Conservation (phyloP, 31 red algal species). For the Endocladia muricata region DNA sequence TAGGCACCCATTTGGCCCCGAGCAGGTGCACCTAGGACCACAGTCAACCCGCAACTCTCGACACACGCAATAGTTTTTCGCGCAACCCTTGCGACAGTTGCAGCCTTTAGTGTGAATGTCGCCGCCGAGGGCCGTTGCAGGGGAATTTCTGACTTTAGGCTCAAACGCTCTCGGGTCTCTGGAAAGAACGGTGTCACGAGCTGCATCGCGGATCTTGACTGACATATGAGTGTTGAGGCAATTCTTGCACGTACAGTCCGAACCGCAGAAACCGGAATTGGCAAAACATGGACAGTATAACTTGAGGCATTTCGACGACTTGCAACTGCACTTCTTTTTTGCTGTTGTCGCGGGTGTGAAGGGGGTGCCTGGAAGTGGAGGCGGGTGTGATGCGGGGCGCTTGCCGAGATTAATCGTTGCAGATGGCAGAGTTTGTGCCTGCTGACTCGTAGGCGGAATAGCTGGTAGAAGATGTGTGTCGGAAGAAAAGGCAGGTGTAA, state of each 20-base stretch:
- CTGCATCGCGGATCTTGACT: slow-evolving; percentile 23
- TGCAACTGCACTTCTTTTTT: slow-evolving; percentile 52
- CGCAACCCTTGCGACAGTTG: slow-evolving; percentile 70
- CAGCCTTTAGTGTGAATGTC: slow-evolving; percentile 62
- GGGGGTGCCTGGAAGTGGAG: slow-evolving; percentile 11
- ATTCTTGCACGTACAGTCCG: slow-evolving; percentile 55
- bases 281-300: slow-evolving; percentile 73
- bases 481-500: background rate
- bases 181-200: slow-evolving; percentile 39
- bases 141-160: slow-evolving; percentile 18
- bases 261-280: slow-evolving; percentile 25
- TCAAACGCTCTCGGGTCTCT: slow-evolving; percentile 73
- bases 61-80: slow-evolving; percentile 74
- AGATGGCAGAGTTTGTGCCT: background rate
- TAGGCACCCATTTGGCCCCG: slow-evolving; percentile 51
- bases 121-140: slow-evolving; percentile 1
- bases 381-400: background rate
- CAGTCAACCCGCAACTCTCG: slow-evolving; percentile 39
- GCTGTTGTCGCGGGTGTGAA: slow-evolving; percentile 13
- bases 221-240: slow-evolving; percentile 41
- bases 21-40: slow-evolving; percentile 54
- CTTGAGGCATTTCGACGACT: slow-evolving; percentile 54
- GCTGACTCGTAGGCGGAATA: background rate
- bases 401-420: background rate
- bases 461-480: background rate